A percentile compares a stretch with the other conserved stretches of the same genome.
These are phyloP conservation scores for Ambispora gerdemannii DNA, from an alignment of 192 early-diverging fungal genomes.

Conservation along the genomic window DNA sequence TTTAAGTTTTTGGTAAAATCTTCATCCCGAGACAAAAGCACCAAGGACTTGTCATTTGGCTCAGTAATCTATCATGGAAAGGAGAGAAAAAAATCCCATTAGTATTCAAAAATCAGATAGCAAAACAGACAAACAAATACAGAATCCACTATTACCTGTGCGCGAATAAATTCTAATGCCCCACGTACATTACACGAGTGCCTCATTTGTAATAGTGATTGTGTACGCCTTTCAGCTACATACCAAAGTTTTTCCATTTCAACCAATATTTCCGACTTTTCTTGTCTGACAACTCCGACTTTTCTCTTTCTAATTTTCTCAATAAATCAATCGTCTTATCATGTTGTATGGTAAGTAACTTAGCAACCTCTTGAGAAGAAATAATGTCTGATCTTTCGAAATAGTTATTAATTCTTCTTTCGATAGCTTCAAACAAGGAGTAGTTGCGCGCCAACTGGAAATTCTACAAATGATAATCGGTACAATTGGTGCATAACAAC, in stretches of 20 bases:
- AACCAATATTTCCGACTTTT: neutral
- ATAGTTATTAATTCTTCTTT: neutral
- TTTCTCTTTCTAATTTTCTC: neutral
- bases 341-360: neutral
- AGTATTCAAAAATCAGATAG: neutral
- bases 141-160: constrained; percentile 1
- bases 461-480: neutral
- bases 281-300: neutral
- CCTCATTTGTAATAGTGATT: neutral
- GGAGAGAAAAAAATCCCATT: neutral
- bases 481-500: too few relatives aligned
- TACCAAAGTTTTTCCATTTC: neutral
- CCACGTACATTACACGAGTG: neutral
- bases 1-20: neutral
- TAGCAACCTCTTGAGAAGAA: too few relatives aligned
- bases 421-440: too few relatives aligned
- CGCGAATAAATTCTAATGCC: neutral
- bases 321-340: neutral
- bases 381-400: neutral
- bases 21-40: neutral
- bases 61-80: neutral
- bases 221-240: too few relatives aligned
- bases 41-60: neutral
- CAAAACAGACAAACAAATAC: neutral
- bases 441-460: neutral